phyloP scores from a whole-genome alignment of 2,329 filamentous ascomycete genomes.

The Capronia americana region DNA sequence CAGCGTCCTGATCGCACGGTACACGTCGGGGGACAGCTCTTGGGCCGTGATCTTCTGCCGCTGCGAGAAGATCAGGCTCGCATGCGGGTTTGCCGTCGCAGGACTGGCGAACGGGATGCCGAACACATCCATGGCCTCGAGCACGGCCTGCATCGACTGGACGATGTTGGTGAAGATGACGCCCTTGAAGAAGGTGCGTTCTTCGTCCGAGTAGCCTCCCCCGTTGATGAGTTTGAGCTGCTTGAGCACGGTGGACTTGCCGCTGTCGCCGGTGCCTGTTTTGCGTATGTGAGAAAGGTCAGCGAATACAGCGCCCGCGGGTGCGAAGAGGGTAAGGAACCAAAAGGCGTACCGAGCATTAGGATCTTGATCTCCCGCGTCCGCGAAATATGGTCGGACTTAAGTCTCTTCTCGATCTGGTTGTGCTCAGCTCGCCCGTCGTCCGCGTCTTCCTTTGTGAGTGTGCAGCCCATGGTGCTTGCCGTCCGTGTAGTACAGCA shows the following conservation, averaged over 20 bases:
- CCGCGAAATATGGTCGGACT: slow-evolving; percentile 97
- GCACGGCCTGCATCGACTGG: slow-evolving; percentile 72
- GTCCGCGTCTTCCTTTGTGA: slow-evolving; percentile 99
- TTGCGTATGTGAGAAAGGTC: neutral
- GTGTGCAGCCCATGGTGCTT: slow-evolving; percentile 92
- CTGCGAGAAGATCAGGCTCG: slow-evolving; percentile 98
- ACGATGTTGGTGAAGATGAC: slow-evolving; percentile 76
- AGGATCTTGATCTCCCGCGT: slow-evolving; percentile 99
- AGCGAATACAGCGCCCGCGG: slow-evolving; percentile 22
- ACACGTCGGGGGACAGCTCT: slow-evolving; percentile 89
- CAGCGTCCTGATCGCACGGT: slow-evolving; percentile 85
- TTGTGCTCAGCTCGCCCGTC: slow-evolving; percentile 99
- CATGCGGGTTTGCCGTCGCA: slow-evolving; percentile 86
- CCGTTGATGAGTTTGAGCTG: slow-evolving; percentile 99
- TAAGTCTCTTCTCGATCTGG: slow-evolving; percentile 99
- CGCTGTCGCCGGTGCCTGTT: slow-evolving; percentile 93
- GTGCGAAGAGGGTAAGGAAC: too few relatives aligned
- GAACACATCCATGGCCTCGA: slow-evolving; percentile 72
- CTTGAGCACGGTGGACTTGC: slow-evolving; percentile 92
- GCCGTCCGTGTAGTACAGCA: neutral
- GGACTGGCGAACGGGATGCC: slow-evolving; percentile 86
- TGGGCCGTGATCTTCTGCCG: slow-evolving; percentile 95
- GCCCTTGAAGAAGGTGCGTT: slow-evolving; percentile 72
- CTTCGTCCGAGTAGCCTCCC: slow-evolving; percentile 94
- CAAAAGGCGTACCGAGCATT: slow-evolving; percentile 75